Evolutionary conservation across 129 eudicot genomes (phyloP).

Genomic region (Scalesia atractyloides): DNA sequence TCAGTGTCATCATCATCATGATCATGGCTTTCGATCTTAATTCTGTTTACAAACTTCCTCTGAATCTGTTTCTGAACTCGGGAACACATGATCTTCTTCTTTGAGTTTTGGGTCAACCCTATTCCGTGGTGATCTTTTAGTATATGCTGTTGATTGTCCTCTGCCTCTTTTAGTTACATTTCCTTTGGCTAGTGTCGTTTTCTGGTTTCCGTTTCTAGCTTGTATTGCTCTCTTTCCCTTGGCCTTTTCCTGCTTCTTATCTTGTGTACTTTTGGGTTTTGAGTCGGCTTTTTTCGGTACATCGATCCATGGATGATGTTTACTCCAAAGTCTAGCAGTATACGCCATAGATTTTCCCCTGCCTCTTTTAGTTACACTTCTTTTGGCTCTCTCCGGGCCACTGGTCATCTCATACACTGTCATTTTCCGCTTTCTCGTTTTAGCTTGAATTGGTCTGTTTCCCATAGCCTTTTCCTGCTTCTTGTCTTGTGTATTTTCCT

Average conservation of each 20-base stretch:
- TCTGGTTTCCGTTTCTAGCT: background rate
- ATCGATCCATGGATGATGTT: background rate
- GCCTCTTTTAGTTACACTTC: background rate
- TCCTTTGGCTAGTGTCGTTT: background rate
- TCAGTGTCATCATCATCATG: conserved; percentile 4
- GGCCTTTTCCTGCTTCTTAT: background rate
- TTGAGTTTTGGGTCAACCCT: background rate
- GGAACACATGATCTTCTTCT: conserved; percentile 5
- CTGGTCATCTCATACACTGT: background rate
- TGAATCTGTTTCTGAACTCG: background rate
- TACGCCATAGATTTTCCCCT: background rate
- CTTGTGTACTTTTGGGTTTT: background rate
- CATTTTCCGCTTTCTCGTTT: background rate
- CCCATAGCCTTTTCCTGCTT: background rate
- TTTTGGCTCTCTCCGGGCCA: background rate
- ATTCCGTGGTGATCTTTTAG: background rate
- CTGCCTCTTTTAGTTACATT: background rate
- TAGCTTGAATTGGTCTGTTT: conserved; percentile 2
- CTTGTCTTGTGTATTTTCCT: background rate
- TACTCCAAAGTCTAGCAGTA: conserved; percentile 1
- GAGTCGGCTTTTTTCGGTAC: background rate
- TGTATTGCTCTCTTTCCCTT: background rate
- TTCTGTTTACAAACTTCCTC: conserved; percentile 16
- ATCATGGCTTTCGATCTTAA: background rate
- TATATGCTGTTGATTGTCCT: background rate